Evolutionary conservation across 2,329 filamentous ascomycete genomes (phyloP).

Genomic region (Teratosphaeriaceae sp.): DNA sequence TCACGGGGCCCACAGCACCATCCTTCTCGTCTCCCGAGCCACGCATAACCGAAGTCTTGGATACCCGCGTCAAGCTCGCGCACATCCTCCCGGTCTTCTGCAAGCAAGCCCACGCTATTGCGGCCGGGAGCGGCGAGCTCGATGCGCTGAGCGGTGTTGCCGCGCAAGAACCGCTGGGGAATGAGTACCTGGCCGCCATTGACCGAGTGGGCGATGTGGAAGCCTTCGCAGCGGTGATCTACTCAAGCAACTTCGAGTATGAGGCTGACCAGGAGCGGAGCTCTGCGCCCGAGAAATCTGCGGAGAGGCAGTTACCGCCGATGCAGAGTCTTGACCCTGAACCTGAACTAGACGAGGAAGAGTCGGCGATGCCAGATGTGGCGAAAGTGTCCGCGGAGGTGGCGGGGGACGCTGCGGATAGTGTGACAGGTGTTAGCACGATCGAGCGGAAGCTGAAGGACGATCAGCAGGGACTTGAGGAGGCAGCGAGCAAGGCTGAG

Average conservation of each 20-base stretch:
- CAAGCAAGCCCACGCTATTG: constrained; percentile 83
- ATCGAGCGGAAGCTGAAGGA: constrained; percentile 2
- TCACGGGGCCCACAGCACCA: constrained; percentile 28
- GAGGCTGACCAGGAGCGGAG: constrained; percentile 36
- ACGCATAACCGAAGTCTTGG: constrained; percentile 41
- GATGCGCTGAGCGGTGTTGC: constrained; percentile 24
- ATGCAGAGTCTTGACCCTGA: background rate
- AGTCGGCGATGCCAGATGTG: background rate
- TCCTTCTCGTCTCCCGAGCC: constrained; percentile 44
- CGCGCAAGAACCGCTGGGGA: constrained; percentile 30
- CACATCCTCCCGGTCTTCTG: constrained; percentile 86
- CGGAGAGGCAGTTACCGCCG: background rate
- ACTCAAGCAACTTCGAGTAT: constrained; percentile 69
- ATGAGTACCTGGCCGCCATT: constrained; percentile 56
- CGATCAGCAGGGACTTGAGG: background rate
- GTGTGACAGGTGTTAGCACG: background rate
- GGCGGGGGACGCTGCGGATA: background rate
- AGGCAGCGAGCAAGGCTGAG: background rate
- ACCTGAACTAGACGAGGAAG: background rate
- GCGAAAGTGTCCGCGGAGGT: background rate
- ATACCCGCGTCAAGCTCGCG: constrained; percentile 65
- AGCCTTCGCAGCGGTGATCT: constrained; percentile 80
- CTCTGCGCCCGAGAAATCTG: background rate
- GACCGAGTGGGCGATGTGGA: constrained; percentile 70
- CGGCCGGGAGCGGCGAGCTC: constrained; percentile 65